Conservation (phyloP, 2,329 filamentous ascomycete genomes). For the Clathrospora elynae region DNA sequence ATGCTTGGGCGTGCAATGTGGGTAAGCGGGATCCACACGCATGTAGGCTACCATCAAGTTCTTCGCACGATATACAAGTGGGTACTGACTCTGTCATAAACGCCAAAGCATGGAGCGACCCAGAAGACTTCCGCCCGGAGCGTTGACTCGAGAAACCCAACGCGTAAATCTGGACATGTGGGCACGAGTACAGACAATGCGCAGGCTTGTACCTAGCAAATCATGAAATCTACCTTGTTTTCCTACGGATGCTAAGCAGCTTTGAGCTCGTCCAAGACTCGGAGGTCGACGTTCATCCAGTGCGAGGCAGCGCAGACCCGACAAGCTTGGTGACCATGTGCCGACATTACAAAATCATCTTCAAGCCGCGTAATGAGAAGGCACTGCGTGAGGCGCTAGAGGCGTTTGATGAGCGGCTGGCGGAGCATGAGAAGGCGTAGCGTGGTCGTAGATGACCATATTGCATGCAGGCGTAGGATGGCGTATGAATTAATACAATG, state of each 20-base stretch:
- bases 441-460: not conserved
- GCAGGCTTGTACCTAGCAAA: conserved; percentile 67
- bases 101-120: conserved; percentile 62
- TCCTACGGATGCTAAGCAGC: conserved; percentile 65
- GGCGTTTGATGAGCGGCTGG: conserved; percentile 36
- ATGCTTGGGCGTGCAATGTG: conserved; percentile 72
- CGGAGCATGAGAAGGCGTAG: conserved; percentile 18
- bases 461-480: not conserved
- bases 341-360: conserved; percentile 61
- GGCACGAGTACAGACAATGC: conserved; percentile 71
- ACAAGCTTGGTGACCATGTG: conserved; percentile 67
- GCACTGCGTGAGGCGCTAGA: conserved; percentile 52
- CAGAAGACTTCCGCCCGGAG: conserved; percentile 64
- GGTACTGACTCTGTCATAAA: conserved; percentile 43
- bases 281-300: conserved; percentile 63
- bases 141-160: conserved; percentile 68
- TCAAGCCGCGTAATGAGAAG: conserved; percentile 60
- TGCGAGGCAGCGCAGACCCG: conserved; percentile 64
- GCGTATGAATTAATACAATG: too few relatives aligned
- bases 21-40: conserved; percentile 56
- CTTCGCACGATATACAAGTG: not conserved
- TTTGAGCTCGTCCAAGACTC: conserved; percentile 63
- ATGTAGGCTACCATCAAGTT: not conserved
- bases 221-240: conserved; percentile 67
- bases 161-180: conserved; percentile 68